These are phyloP conservation scores for Pseudonitzschia pungens DNA, from an alignment of 108 stramenopile genomes.

Conservation along the genomic window DNA sequence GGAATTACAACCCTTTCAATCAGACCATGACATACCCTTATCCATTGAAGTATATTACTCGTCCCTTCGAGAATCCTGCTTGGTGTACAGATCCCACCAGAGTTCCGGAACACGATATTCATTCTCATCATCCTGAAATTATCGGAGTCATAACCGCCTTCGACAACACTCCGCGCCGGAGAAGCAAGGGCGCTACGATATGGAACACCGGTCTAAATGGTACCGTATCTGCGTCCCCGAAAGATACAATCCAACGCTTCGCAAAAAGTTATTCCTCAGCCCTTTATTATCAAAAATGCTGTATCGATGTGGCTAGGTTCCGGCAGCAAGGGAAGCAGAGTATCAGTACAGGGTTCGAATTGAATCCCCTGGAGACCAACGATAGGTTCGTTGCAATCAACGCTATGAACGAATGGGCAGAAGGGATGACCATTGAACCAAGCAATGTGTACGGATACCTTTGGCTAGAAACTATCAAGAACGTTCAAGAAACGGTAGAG, in stretches of 20 bases:
- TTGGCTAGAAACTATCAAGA: no score
- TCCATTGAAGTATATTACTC: neutral
- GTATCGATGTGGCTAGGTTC: constrained; percentile 3
- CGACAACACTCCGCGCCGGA: constrained; percentile 77
- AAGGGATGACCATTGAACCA: no score
- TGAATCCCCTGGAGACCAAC: no score
- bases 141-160: constrained; percentile 55
- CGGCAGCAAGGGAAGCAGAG: neutral
- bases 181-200: constrained; percentile 38
- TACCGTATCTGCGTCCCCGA: constrained; percentile 26
- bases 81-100: constrained; percentile 37
- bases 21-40: constrained; percentile 55
- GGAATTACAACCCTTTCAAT: constrained; percentile 26
- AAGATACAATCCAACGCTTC: constrained; percentile 42
- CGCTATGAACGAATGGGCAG: no score
- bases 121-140: constrained; percentile 30
- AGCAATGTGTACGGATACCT: no score
- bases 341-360: no score
- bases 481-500: no score
- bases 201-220: constrained; percentile 11
- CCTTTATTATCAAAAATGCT: constrained; percentile 57
- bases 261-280: constrained; percentile 33
- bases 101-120: neutral
- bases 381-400: no score
- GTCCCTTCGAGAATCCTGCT: neutral